Evolutionary conservation across 768 basidiomycete genomes (phyloP).

Genomic region (Saitozyma sp.): DNA sequence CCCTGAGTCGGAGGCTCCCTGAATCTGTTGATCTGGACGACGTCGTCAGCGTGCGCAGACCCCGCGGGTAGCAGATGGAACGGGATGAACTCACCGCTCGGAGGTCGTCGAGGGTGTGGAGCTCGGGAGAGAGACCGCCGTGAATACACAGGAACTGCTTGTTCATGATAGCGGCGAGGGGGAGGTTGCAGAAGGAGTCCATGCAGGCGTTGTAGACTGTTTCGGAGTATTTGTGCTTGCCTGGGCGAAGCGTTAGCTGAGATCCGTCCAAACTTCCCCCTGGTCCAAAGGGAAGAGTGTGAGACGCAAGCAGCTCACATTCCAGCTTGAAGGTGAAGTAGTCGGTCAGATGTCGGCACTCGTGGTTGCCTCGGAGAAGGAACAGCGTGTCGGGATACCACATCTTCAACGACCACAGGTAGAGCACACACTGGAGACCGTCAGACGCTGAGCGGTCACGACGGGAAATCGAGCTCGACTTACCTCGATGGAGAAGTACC

Average conservation of each 20-base stretch:
- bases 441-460: not conserved
- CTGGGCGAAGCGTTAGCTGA: conserved; percentile 54
- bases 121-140: conserved; percentile 91
- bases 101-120: conserved; percentile 93
- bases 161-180: conserved; percentile 97
- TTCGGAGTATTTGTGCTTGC: conserved; percentile 98
- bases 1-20: conserved; percentile 96
- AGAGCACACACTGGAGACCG: conserved; percentile 80
- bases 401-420: conserved; percentile 97
- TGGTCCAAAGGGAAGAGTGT: not conserved
- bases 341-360: conserved; percentile 96
- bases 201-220: conserved; percentile 95
- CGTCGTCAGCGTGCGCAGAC: not conserved
- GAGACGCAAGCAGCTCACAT: conserved; percentile 62
- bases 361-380: conserved; percentile 95
- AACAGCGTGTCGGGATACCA: conserved; percentile 98
- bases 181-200: conserved; percentile 94
- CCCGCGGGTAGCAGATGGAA: not conserved
- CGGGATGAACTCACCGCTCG: conserved; percentile 63
- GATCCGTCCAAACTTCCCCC: not conserved
- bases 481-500: conserved; percentile 91
- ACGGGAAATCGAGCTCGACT: conserved; percentile 17
- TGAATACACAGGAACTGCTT: conserved; percentile 99
- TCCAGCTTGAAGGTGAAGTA: conserved; percentile 99
- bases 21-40: conserved; percentile 85